Evolutionary conservation across 148 eudicot genomes (phyloP).

Genomic region (Hydrangea macrophylla): DNA sequence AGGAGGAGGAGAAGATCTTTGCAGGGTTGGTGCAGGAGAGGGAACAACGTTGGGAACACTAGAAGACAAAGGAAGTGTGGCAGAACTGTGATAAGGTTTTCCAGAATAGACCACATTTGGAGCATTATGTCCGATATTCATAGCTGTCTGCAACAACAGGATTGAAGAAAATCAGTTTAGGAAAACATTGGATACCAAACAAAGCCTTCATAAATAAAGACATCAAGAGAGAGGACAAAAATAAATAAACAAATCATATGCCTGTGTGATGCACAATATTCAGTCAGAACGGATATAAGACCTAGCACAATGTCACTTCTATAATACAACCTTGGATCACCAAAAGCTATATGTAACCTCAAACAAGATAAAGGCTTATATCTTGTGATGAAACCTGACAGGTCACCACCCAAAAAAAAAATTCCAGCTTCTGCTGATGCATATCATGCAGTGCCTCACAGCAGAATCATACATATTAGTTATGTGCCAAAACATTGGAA

Average conservation of each 20-base stretch:
- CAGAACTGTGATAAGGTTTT: constrained; percentile 34
- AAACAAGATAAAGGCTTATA: not conserved
- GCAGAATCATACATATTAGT: no score
- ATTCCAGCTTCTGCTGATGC: no score
- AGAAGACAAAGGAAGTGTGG: constrained; percentile 30
- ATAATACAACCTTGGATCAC: not conserved
- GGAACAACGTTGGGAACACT: constrained; percentile 34
- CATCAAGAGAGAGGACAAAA: not conserved
- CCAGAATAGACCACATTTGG: constrained; percentile 32
- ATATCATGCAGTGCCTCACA: no score
- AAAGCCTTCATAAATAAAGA: not conserved
- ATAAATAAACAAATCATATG: constrained; percentile 1
- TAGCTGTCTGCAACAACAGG: constrained; percentile 46
- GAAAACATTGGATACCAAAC: not conserved
- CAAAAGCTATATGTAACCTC: not conserved
- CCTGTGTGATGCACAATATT: not conserved
- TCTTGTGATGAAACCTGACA: not conserved
- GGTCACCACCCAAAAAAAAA: not conserved
- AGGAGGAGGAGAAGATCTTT: constrained; percentile 37
- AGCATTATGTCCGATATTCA: constrained; percentile 44
- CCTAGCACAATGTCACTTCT: not conserved
- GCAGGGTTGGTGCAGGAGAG: constrained; percentile 35
- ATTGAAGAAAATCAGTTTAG: not conserved
- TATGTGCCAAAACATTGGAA: no score
- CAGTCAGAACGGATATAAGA: not conserved